Percentiles rank a stretch among this genome's conserved stretches.
These are phyloP conservation scores for Globisporangium perplexum DNA, from an alignment of 352 stramenopile genomes.

Conservation along the genomic window DNA sequence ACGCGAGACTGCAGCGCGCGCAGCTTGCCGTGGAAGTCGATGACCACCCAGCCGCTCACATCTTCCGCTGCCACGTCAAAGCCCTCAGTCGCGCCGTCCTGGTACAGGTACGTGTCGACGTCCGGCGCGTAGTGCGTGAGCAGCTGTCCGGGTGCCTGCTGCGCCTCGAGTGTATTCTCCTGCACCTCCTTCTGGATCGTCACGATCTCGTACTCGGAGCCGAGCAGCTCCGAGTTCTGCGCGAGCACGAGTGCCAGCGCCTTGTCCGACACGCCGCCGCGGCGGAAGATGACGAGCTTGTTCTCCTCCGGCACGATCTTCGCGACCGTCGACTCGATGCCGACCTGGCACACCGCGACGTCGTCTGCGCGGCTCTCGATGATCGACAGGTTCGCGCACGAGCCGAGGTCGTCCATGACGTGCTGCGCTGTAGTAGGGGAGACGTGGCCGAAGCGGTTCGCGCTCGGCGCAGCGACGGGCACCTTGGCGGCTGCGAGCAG, in stretches of 20 bases:
- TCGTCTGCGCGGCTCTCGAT: conserved; percentile 48
- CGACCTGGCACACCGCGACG: conserved; percentile 71
- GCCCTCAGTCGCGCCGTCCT: conserved; percentile 26
- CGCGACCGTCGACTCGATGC: conserved; percentile 93
- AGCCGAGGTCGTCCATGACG: conserved; percentile 95
- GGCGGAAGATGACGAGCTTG: conserved; percentile 85
- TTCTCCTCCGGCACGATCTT: conserved; percentile 82
- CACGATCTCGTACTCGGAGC: conserved; percentile 51
- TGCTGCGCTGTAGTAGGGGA: conserved; percentile 94
- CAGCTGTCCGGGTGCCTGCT: conserved; percentile 93
- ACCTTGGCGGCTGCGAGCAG: conserved; percentile 88
- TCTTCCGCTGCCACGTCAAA: conserved; percentile 28
- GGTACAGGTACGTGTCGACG: conserved; percentile 86
- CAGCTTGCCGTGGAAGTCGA: conserved; percentile 77
- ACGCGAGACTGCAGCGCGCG: conserved; percentile 35
- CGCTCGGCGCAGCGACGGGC: conserved; percentile 96
- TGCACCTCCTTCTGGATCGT: conserved; percentile 59
- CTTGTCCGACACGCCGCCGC: conserved; percentile 77
- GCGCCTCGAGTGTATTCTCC: conserved; percentile 56
- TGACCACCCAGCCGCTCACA: conserved; percentile 57
- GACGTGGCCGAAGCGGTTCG: conserved; percentile 99
- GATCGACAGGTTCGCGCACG: conserved; percentile 86
- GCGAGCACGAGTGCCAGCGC: conserved; percentile 56
- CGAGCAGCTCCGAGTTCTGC: conserved; percentile 29
- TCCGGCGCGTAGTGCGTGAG: conserved; percentile 98